These are phyloP conservation scores for Clarkia xantiana DNA, from an alignment of 345 rosid species.

Conservation along the genomic window DNA sequence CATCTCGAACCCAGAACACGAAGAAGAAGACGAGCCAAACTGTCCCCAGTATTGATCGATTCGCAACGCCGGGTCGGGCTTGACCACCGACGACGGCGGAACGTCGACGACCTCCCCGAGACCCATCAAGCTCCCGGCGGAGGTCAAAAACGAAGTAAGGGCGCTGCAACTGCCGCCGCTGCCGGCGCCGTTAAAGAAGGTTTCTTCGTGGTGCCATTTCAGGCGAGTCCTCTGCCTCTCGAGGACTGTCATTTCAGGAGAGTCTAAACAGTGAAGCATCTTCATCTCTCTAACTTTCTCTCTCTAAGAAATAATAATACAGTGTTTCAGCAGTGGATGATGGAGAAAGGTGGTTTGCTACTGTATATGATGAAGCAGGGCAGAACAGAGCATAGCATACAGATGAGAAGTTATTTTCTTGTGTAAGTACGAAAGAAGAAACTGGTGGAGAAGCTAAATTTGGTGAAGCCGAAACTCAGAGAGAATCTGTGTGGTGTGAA, in stretches of 20 bases:
- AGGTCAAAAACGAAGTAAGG: conserved; percentile 10
- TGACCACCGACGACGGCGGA: conserved; percentile 6
- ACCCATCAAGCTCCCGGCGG: conserved; percentile 14
- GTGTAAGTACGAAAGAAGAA: too few relatives aligned
- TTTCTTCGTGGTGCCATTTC: conserved; percentile 25
- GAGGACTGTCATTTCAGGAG: conserved; percentile 28
- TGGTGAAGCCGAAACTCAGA: too few relatives aligned
- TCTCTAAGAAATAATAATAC: not conserved
- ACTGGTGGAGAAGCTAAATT: too few relatives aligned
- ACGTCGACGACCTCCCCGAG: conserved; percentile 14
- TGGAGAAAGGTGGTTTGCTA: conserved; percentile 5
- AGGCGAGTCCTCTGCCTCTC: conserved; percentile 44
- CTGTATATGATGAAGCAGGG: not conserved
- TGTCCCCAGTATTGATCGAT: conserved; percentile 25
- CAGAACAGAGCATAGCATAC: too few relatives aligned
- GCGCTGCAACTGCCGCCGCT: conserved; percentile 13
- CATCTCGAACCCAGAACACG: conserved; percentile 13
- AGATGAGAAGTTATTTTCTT: not conserved
- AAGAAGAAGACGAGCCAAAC: conserved; percentile 13
- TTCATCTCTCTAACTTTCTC: not conserved
- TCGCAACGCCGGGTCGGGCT: conserved; percentile 45
- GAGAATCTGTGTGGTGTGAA: too few relatives aligned
- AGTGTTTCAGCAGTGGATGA: not conserved
- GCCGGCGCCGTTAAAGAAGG: conserved; percentile 17
- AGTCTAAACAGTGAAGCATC: conserved; percentile 9